These are phyloP conservation scores for Thermothelomyces thermophilus DNA, from an alignment of 2,329 filamentous ascomycete species.

Conservation along the genomic window DNA sequence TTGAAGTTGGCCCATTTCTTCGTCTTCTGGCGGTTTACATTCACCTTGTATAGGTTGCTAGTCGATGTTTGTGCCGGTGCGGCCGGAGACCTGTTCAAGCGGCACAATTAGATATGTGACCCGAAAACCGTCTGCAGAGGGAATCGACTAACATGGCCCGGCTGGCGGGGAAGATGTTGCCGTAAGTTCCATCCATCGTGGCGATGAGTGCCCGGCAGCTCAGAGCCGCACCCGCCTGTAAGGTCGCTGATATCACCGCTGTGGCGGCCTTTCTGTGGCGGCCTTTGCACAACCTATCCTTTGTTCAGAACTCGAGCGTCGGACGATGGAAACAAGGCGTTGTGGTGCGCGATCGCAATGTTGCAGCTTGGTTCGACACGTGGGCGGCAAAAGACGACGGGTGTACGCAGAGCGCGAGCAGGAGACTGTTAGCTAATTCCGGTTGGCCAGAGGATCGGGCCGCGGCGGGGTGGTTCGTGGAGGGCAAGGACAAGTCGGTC, in stretches of 20 bases:
- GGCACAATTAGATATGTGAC: conserved; percentile 1
- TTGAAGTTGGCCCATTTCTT: conserved; percentile 94
- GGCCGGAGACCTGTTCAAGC: conserved; percentile 21
- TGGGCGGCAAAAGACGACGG: conserved; percentile 12
- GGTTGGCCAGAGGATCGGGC: not conserved
- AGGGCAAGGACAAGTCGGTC: not conserved
- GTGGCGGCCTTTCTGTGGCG: not conserved
- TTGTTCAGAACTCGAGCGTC: not conserved
- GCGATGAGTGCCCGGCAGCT: conserved; percentile 5
- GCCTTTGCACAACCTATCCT: not conserved
- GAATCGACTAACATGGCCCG: conserved; percentile 23
- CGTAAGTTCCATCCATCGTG: conserved; percentile 29
- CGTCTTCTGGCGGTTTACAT: conserved; percentile 83
- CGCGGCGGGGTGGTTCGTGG: not conserved
- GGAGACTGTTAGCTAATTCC: not conserved
- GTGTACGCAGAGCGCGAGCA: not conserved
- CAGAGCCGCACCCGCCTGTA: conserved; percentile 1
- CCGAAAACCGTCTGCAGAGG: not conserved
- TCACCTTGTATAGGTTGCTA: conserved; percentile 60
- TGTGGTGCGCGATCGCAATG: not conserved
- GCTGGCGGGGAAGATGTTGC: conserved; percentile 26
- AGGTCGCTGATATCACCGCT: not conserved
- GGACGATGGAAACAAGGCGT: not conserved
- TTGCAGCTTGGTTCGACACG: conserved; percentile 4
- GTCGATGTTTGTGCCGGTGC: conserved; percentile 17